Evolutionary conservation across 2,329 filamentous ascomycete genomes (phyloP).

Genomic region (Talaromyces sp.): DNA sequence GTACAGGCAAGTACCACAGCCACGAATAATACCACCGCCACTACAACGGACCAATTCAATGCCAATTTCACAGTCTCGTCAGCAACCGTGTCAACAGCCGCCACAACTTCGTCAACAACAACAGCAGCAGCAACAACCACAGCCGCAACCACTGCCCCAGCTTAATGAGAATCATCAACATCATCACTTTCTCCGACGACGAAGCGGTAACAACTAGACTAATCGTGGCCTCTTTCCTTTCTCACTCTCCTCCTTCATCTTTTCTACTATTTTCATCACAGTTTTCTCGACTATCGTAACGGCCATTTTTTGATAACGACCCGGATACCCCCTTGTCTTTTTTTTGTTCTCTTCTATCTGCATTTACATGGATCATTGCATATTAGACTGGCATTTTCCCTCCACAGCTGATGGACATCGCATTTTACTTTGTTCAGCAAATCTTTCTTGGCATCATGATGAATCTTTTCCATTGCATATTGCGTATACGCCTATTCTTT

Average conservation of each 20-base stretch:
- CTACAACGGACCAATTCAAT: background rate
- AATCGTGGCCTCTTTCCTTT: background rate
- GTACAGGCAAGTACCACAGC: background rate
- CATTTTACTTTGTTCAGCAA: background rate
- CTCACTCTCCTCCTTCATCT: background rate
- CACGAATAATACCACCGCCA: background rate
- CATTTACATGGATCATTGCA: background rate
- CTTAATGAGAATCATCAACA: background rate
- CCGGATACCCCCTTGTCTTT: background rate
- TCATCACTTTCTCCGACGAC: background rate
- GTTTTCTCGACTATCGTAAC: background rate
- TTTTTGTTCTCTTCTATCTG: background rate
- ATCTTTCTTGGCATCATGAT: background rate
- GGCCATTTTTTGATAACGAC: background rate
- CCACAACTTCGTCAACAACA: background rate
- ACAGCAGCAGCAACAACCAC: background rate
- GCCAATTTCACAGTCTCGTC: background rate
- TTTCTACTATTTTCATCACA: background rate
- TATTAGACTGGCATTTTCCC: background rate
- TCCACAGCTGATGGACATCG: background rate
- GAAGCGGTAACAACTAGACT: background rate
- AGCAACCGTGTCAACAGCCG: background rate
- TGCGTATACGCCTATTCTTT: background rate
- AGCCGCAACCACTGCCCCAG: background rate
- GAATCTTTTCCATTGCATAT: background rate